phyloP scores from a whole-genome alignment of 352 stramenopile genomes.

The Pythium monospermum region DNA sequence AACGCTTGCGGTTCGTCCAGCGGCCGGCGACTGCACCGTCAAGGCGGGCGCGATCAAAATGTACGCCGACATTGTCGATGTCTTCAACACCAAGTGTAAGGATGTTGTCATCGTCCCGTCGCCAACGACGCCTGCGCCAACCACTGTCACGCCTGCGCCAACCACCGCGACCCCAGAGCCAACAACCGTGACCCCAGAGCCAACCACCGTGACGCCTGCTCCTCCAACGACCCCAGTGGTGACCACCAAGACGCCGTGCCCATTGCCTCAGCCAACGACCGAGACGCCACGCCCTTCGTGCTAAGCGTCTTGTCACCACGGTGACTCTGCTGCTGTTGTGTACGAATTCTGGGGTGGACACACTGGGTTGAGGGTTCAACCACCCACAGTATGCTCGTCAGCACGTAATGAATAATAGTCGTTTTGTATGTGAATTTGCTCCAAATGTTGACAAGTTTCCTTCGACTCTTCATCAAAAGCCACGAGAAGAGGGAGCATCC shows the following conservation, averaged over 20 bases:
- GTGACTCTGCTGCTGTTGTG: too few relatives aligned
- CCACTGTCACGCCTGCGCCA: not conserved
- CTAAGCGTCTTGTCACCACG: too few relatives aligned
- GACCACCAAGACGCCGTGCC: too few relatives aligned
- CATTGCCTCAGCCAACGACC: too few relatives aligned
- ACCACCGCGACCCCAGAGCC: not conserved
- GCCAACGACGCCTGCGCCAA: not conserved
- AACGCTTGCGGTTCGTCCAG: not conserved
- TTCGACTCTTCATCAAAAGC: too few relatives aligned
- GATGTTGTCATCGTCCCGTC: not conserved
- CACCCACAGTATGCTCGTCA: too few relatives aligned
- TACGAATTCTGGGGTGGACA: too few relatives aligned
- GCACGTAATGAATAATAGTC: too few relatives aligned
- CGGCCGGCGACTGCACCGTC: conserved; percentile 8
- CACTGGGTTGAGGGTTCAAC: too few relatives aligned
- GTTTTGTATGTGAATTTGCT: too few relatives aligned
- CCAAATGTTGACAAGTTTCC: too few relatives aligned
- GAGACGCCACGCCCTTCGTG: conserved; percentile 3
- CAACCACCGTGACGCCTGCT: not conserved
- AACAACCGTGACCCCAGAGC: not conserved
- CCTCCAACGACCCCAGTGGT: not conserved
- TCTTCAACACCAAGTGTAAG: not conserved
- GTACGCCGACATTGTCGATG: not conserved
- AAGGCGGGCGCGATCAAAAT: not conserved
- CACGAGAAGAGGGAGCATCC: too few relatives aligned